Base-by-base conservation (phyloP, 2,329 filamentous ascomycete genomes). In the Aspergillus piperis region DNA sequence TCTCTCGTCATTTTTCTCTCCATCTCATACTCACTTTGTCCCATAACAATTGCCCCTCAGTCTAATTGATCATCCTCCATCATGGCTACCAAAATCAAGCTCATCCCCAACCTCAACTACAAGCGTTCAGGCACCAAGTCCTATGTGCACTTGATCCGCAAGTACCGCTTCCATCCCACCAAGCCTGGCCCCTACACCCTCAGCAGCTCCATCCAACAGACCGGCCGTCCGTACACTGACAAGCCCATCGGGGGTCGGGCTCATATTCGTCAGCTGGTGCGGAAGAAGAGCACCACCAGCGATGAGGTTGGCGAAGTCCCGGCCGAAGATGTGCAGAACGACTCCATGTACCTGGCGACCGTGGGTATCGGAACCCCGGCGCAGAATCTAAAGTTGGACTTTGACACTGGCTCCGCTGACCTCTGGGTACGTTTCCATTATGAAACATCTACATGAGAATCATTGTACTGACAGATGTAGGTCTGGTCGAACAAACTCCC, bases 391-490 rank as follows among this genome's bases (percentile, higher is more conserved):
- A 82, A 81, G 64, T 73, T 90, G 13, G 84, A 90, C 68, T 90
- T 91, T 62, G 89, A 91, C 71, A 90, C 88, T 41, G 88, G 88
- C 19, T 89, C 86, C 10, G 82, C 87, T 19, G 89, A 91, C 77
- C 79, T 89, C 21, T 91, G 87, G 88, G 84, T 86, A 77, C 66
- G 79, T n/a, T 27, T 27, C 30, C 21, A 6, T 23, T 2, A 10
- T 30, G 13, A 21, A 15, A 3, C 41, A 30, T 8, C 38, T 8
- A 7, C 0, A 32, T 13, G 5, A 13, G 13, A 57, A 76, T 11
- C 15, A 8, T 5, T 2, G 2, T 41, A 8, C 13, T 49, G n/a
- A 38, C 39, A 11, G 17, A 27, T 21, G 19, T 60, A 60, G 53
- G 53, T 55, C 47, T 61, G 42, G 56, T 52, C 11, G 6, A 47